phyloP scores from a whole-genome alignment of 257 asterid species.

The Cynanchum wilfordii region DNA sequence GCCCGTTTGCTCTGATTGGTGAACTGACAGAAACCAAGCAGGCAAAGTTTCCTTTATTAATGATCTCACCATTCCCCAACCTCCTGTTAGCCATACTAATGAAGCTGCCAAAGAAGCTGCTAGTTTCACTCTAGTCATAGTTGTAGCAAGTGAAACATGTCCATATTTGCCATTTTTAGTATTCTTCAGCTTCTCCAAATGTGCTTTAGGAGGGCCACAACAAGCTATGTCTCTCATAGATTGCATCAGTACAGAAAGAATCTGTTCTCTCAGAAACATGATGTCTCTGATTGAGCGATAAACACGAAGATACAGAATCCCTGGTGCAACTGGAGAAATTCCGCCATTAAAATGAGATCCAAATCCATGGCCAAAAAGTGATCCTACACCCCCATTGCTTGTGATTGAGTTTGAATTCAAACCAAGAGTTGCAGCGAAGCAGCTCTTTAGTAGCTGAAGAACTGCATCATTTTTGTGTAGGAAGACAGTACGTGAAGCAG shows the following conservation, averaged over 20 bases:
- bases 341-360: slow-evolving; percentile 89
- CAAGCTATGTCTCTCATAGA: slow-evolving; percentile 61
- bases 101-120: slow-evolving; percentile 91
- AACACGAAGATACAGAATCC: slow-evolving; percentile 77
- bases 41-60: slow-evolving; percentile 82
- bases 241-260: slow-evolving; percentile 65
- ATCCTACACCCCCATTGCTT: slow-evolving; percentile 78
- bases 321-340: slow-evolving; percentile 92
- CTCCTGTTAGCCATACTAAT: slow-evolving; percentile 71
- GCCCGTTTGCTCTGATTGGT: slow-evolving; percentile 34
- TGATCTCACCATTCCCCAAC: slow-evolving; percentile 72
- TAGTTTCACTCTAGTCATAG: slow-evolving; percentile 65
- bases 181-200: slow-evolving; percentile 28
- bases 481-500: slow-evolving; percentile 94
- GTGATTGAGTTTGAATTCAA: slow-evolving; percentile 49
- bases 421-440: slow-evolving; percentile 69
- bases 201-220: slow-evolving; percentile 28
- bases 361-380: slow-evolving; percentile 95
- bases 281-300: slow-evolving; percentile 74
- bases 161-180: slow-evolving; percentile 45
- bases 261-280: slow-evolving; percentile 83
- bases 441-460: slow-evolving; percentile 80
- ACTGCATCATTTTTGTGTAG: slow-evolving; percentile 86
- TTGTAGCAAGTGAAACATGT: slow-evolving; percentile 58
- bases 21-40: slow-evolving; percentile 82